phyloP scores from a whole-genome alignment of 2,329 filamentous ascomycete genomes.

The Nannizziopsis arthrosporioides region DNA sequence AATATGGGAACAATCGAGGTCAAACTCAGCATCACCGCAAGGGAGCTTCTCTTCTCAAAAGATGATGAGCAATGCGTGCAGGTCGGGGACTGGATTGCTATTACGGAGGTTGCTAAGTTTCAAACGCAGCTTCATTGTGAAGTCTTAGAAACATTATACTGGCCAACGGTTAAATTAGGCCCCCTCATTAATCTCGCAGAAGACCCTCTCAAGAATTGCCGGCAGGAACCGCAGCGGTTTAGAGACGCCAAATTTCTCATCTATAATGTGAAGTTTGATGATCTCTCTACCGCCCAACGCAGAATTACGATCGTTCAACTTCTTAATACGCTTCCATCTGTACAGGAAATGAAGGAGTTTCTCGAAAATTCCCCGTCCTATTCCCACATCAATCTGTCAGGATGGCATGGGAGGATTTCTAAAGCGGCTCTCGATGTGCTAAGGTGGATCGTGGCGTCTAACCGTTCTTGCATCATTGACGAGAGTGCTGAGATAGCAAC shows the following conservation, averaged over 20 bases:
- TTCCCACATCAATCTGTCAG: constrained; percentile 33
- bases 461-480: constrained; percentile 73
- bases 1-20: constrained; percentile 2
- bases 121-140: constrained; percentile 37
- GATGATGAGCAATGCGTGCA: constrained; percentile 26
- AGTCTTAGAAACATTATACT: constrained; percentile 36
- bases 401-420: constrained; percentile 51
- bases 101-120: constrained; percentile 19
- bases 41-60: constrained; percentile 36
- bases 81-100: constrained; percentile 44
- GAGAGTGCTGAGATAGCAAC: constrained; percentile 40
- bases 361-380: constrained; percentile 29
- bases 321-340: constrained; percentile 30
- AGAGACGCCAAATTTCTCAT: constrained; percentile 18
- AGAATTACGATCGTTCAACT: constrained; percentile 24
- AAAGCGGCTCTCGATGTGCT: constrained; percentile 57
- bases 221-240: not conserved
- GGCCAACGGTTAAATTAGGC: constrained; percentile 34
- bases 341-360: constrained; percentile 35
- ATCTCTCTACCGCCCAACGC: constrained; percentile 23
- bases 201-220: not conserved
- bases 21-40: constrained; percentile 27
- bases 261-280: constrained; percentile 34
- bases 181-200: constrained; percentile 16
- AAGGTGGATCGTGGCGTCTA: constrained; percentile 82